Base-by-base conservation (phyloP, 169 alveolate genomes). In the Eimeria sp. region DNA sequence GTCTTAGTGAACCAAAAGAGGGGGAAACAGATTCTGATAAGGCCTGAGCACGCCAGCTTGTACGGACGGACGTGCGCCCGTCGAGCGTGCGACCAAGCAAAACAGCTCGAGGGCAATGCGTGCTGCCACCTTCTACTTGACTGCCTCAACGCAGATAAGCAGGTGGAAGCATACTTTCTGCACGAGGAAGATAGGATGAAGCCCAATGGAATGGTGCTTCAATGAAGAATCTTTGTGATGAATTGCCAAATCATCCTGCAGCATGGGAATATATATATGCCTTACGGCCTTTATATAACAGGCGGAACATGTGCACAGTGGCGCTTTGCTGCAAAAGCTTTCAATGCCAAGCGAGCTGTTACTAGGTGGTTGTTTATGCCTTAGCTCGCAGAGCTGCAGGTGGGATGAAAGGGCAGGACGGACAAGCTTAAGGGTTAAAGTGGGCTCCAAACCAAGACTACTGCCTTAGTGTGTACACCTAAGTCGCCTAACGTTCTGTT, bases 161-260 rank as follows among this genome's bases (percentile, higher is more conserved):
- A 49, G 47, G 49, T 25, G 20, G 47, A 75, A n/a, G 22, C 88
- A 47, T 51, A 78, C 88, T 51, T 40, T 40, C 88, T 78, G 88
- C 65, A 78, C 2, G n/a, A 45, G 22, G 5, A 40, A 73, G 3
- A 34, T 4, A 0, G 51, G 11, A 25, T 3, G 88, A 25, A 25
- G 25, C 47, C n/a, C 45, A 78, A 22, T 47, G 88, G 67, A 27
- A n/a, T 14, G 54, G 40, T 0, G n/a, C n/a, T 10, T 47, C n/a
- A 11, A 49, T 78, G 88, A 0, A 25, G 43, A 47, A 20, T n/a
- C 47, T 25, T n/a, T 30, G 57, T 27, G 18, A 27, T 10, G 10
- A n/a, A 78, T 6, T 49, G 40, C 43, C 88, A 45, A 6, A 25
- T 47, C 30, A 47, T 27, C 45, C 45, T 78, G 6, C 65, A n/a